These are phyloP conservation scores for Amborella trichopoda DNA, from an alignment of 164 flowering plant genomes.

Conservation along the genomic window DNA sequence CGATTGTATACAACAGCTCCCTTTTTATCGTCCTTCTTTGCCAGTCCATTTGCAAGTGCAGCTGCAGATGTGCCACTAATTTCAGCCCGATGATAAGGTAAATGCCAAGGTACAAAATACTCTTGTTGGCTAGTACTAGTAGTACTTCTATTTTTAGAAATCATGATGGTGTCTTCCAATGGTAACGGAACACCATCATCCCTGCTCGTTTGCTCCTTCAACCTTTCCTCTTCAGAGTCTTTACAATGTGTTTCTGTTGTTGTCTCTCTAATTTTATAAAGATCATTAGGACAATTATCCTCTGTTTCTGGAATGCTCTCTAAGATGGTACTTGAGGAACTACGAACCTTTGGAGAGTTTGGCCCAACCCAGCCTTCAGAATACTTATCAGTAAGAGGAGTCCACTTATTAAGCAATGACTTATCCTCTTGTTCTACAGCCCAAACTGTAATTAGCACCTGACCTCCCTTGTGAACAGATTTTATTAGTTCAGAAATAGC, in stretches of 20 bases:
- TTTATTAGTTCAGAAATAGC: constrained; percentile 79
- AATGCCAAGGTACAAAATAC: constrained; percentile 98
- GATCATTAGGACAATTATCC: constrained; percentile 20
- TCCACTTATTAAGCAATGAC: constrained; percentile 72
- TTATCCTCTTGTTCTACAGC: constrained; percentile 90
- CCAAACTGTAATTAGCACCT: constrained; percentile 92
- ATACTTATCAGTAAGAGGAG: constrained; percentile 61
- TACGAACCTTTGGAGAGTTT: constrained; percentile 49
- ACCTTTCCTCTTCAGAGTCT: constrained; percentile 4
- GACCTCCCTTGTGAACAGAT: constrained; percentile 71
- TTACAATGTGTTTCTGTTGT: constrained; percentile 4
- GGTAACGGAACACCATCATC: constrained; percentile 7
- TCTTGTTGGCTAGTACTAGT: constrained; percentile 46
- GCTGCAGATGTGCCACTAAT: constrained; percentile 72
- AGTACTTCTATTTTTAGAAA: constrained; percentile 7
- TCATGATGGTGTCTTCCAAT: constrained; percentile 8
- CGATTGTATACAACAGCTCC: constrained; percentile 91
- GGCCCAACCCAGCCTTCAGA: constrained; percentile 89
- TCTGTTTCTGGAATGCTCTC: constrained; percentile 76
- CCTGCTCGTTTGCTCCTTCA: constrained; percentile 7
- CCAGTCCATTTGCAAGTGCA: constrained; percentile 78
- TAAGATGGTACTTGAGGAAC: constrained; percentile 27
- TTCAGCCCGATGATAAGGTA: constrained; percentile 97
- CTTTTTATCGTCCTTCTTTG: constrained; percentile 85
- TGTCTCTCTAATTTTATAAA: not conserved